A percentile compares a stretch with the other conserved stretches of the same genome.
Evolutionary conservation across 176 grass and related monocot genomes (phyloP).

Genomic region (Neostapfia colusana): DNA sequence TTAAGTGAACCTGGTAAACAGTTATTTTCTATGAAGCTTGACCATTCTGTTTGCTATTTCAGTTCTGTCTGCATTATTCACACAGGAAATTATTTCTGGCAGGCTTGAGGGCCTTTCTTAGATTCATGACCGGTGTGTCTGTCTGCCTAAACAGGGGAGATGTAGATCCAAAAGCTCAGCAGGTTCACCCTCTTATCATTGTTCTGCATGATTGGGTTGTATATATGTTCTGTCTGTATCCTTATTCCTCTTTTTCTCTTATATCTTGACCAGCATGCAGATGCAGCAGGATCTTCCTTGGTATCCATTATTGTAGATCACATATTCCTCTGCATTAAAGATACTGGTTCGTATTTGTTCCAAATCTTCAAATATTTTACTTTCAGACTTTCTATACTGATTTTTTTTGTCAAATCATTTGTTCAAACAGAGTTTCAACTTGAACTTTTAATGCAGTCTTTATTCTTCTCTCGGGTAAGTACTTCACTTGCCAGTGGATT

Average conservation of each 20-base stretch:
- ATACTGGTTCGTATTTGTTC: slow-evolving; percentile 68
- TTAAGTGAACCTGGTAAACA: slow-evolving; percentile 95
- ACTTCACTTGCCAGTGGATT: slow-evolving; percentile 8
- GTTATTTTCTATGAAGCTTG: slow-evolving; percentile 31
- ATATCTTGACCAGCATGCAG: slow-evolving; percentile 62
- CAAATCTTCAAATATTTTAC: slow-evolving; percentile 20
- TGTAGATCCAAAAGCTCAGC: slow-evolving; percentile 79
- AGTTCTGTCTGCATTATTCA: slow-evolving; percentile 25
- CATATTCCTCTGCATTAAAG: slow-evolving; percentile 98
- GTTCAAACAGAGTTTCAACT: slow-evolving; percentile 85
- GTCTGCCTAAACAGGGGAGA: slow-evolving; percentile 95
- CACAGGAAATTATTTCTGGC: slow-evolving; percentile 40
- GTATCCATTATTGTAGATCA: slow-evolving; percentile 97
- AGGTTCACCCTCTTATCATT: slow-evolving; percentile 56
- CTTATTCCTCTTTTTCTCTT: slow-evolving; percentile 37
- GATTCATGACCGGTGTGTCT: slow-evolving; percentile 93
- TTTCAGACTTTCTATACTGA: slow-evolving; percentile 34
- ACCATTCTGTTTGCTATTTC: slow-evolving; percentile 14
- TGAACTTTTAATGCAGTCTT: slow-evolving; percentile 96
- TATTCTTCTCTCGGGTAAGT: slow-evolving; percentile 94
- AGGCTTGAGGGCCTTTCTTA: slow-evolving; percentile 91
- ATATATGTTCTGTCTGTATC: slow-evolving; percentile 15
- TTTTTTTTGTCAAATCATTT: slow-evolving; percentile 41
- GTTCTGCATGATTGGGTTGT: slow-evolving; percentile 13
- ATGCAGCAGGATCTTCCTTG: slow-evolving; percentile 93